A percentile compares a stretch with the other conserved stretches of the same genome.
Conservation (phyloP, 2,329 filamentous ascomycete genomes). For the Malbranchea cinnamomea region DNA sequence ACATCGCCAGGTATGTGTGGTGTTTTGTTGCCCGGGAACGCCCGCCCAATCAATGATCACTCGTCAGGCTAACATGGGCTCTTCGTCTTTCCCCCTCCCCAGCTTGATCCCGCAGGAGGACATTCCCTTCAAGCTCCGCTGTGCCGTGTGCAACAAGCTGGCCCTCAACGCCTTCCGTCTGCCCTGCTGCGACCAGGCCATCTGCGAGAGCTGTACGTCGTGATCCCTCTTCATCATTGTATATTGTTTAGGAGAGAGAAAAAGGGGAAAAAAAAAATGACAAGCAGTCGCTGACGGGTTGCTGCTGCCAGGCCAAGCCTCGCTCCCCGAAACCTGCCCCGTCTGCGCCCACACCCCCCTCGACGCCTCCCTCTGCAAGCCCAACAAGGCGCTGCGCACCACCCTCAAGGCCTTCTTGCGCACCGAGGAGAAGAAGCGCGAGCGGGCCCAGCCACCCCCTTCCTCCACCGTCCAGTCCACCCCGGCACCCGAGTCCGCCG, state of each 20-base stretch:
- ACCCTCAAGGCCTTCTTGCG: conserved; percentile 86
- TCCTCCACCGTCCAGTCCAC: conserved; percentile 15
- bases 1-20: conserved; percentile 25
- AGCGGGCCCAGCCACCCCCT: conserved; percentile 39
- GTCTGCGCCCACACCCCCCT: conserved; percentile 88
- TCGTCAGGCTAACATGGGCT: too few species aligned
- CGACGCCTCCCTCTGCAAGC: conserved; percentile 69
- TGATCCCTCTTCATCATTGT: conserved; percentile 5
- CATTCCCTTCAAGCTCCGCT: conserved; percentile 91
- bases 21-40: neutral
- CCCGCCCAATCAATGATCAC: conserved; percentile 1
- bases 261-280: conserved; percentile 2
- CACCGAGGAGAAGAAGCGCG: conserved; percentile 79
- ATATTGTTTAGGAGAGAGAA: too few species aligned
- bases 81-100: too few species aligned
- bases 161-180: conserved; percentile 82
- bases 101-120: conserved; percentile 69
- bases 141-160: conserved; percentile 81
- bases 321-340: conserved; percentile 65
- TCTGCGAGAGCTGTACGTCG: conserved; percentile 71
- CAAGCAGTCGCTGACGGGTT: conserved; percentile 1
- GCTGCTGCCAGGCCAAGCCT: conserved; percentile 49
- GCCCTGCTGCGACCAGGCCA: conserved; percentile 88
- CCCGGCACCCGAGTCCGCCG: conserved; percentile 14
- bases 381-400: conserved; percentile 79